Percentiles rank a stretch among this genome's conserved stretches.
These are phyloP conservation scores for Chrysanthemum lavandulifolium DNA, from an alignment of 129 eudicot genomes.

Conservation along the genomic window DNA sequence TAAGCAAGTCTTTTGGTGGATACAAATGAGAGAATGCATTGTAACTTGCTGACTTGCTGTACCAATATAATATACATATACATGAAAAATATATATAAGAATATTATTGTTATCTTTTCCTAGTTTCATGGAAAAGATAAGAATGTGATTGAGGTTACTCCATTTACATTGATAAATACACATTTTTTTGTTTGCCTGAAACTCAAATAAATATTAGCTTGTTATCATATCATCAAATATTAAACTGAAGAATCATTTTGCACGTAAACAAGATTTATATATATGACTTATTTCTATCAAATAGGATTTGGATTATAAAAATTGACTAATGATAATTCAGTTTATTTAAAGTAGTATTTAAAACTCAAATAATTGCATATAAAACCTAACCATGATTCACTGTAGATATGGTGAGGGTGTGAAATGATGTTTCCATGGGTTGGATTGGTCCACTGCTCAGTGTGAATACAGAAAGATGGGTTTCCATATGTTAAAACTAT, in stretches of 20 bases:
- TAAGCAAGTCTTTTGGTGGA: too few species aligned
- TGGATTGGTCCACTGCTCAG: constrained; percentile 20
- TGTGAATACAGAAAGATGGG: constrained; percentile 36
- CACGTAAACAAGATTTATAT: neutral
- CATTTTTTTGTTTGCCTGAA: neutral
- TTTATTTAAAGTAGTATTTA: neutral
- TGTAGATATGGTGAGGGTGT: constrained; percentile 10
- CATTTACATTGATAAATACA: neutral
- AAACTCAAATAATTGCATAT: constrained; percentile 4
- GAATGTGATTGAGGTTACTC: neutral
- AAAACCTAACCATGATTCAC: constrained; percentile 23
- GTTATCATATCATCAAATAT: neutral
- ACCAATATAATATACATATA: too few species aligned
- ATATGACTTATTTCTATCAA: neutral
- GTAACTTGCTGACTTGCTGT: too few species aligned
- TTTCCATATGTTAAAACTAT: constrained; percentile 23
- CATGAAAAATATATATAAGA: too few species aligned
- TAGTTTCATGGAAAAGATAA: constrained; percentile 3
- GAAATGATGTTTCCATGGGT: constrained; percentile 17
- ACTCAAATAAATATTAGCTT: too few species aligned
- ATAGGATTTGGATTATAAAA: neutral
- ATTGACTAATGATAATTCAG: neutral
- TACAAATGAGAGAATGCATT: too few species aligned
- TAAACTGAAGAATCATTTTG: neutral
- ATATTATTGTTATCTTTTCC: constrained; percentile 2